Conservation (phyloP, 495 filamentous ascomycete species). For the Daldinia grandis region DNA sequence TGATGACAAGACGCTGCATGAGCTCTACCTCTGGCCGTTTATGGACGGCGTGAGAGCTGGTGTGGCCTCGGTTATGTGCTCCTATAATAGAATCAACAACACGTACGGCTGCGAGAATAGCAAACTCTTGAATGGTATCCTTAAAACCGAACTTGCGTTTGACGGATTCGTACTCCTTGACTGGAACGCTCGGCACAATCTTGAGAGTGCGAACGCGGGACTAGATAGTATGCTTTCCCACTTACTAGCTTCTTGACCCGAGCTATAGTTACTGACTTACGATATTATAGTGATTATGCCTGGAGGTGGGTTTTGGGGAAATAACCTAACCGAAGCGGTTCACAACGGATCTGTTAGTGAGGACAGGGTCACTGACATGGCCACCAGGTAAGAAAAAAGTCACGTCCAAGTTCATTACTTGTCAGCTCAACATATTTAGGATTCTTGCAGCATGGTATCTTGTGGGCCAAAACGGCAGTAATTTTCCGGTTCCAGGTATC, state of each 20-base stretch:
- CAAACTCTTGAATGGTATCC: slow-evolving; percentile 65
- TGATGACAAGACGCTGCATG: slow-evolving; percentile 73
- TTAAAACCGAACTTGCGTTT: slow-evolving; percentile 73
- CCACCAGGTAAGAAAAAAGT: slow-evolving; percentile 44
- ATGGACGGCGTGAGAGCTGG: slow-evolving; percentile 68
- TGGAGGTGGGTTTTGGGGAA: slow-evolving; percentile 58
- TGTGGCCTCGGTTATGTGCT: slow-evolving; percentile 72
- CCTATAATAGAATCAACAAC: slow-evolving; percentile 72
- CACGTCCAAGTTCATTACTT: no score
- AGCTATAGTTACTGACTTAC: neutral
- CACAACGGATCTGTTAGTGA: slow-evolving; percentile 59
- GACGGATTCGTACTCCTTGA: slow-evolving; percentile 72
- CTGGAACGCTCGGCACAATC: slow-evolving; percentile 68
- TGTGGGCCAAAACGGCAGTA: slow-evolving; percentile 57
- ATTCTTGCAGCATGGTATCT: slow-evolving; percentile 67
- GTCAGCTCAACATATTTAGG: slow-evolving; percentile 49
- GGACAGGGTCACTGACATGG: slow-evolving; percentile 63
- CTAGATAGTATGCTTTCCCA: slow-evolving; percentile 55
- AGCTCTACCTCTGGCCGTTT: slow-evolving; percentile 78
- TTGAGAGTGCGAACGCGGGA: slow-evolving; percentile 62
- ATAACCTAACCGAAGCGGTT: slow-evolving; percentile 55
- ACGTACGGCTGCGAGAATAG: slow-evolving; percentile 72
- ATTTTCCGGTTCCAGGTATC: slow-evolving; percentile 58
- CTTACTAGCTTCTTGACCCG: neutral
- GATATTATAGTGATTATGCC: slow-evolving; percentile 59